Conservation (phyloP, 805 yeast genomes). For the Kockiozyma suomiensis region DNA sequence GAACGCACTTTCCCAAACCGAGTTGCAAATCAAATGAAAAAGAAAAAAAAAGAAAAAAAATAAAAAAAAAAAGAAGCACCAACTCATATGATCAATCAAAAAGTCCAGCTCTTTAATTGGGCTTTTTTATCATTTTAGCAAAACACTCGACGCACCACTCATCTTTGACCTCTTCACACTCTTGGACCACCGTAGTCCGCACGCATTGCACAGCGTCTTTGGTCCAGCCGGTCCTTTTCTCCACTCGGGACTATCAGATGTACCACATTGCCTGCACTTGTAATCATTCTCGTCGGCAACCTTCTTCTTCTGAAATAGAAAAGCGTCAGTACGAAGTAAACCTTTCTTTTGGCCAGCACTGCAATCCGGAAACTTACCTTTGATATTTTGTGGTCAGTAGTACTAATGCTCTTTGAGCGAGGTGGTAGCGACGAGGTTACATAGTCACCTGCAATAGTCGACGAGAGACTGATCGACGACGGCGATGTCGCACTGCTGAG, state of each 20-base stretch:
- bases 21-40: no score
- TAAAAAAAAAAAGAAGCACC: no score
- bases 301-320: slow-evolving; percentile 17
- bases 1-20: no score
- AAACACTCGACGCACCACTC: neutral
- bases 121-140: neutral
- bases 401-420: slow-evolving; percentile 11
- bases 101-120: neutral
- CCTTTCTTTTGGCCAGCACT: neutral
- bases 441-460: neutral
- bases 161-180: slow-evolving; percentile 36
- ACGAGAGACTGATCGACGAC: neutral
- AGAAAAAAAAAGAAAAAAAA: no score
- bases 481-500: neutral
- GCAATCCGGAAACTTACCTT: slow-evolving; percentile 1
- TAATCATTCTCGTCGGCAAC: slow-evolving; percentile 28
- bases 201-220: slow-evolving; percentile 85
- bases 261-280: slow-evolving; percentile 70
- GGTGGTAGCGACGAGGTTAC: neutral
- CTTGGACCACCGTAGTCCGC: slow-evolving; percentile 67
- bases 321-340: neutral
- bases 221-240: slow-evolving; percentile 85
- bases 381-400: neutral
- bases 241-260: slow-evolving; percentile 87
- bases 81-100: neutral